A percentile compares a stretch with the other conserved stretches of the same genome.
Evolutionary conservation across 495 filamentous ascomycete genomes (phyloP).

Genomic region (Aspergillus avenaceus): DNA sequence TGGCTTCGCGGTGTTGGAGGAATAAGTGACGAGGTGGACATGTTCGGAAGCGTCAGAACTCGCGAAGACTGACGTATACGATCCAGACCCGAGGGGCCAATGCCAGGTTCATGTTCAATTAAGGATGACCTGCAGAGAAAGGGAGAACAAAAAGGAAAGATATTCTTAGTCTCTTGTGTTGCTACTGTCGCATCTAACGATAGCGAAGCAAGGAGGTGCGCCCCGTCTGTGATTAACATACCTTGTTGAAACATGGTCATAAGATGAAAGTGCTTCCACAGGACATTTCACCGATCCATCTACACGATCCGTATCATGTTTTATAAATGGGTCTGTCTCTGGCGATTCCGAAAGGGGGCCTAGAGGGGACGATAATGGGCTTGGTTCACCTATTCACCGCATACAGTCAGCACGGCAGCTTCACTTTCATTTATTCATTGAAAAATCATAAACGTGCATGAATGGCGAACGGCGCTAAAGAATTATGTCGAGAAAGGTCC

Average conservation of each 20-base stretch:
- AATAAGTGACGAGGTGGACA: conserved; percentile 58
- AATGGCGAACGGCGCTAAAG: background rate
- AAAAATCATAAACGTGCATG: too few relatives aligned
- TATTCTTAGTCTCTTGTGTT: conserved; percentile 18
- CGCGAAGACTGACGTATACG: conserved; percentile 80
- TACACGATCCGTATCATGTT: conserved; percentile 54
- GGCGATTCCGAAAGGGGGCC: conserved; percentile 40
- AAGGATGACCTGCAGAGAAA: conserved; percentile 59
- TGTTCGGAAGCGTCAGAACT: conserved; percentile 62
- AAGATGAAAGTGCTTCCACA: conserved; percentile 36
- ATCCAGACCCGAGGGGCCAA: conserved; percentile 73
- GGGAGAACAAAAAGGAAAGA: conserved; percentile 56
- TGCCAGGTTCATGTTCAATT: conserved; percentile 58
- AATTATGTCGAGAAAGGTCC: too few relatives aligned
- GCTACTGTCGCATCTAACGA: background rate
- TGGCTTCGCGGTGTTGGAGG: conserved; percentile 50
- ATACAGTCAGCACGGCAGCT: conserved; percentile 3
- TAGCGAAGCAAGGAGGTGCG: conserved; percentile 16
- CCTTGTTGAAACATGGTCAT: conserved; percentile 43
- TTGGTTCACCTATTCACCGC: conserved; percentile 34
- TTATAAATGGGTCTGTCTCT: conserved; percentile 39
- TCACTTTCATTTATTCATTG: background rate
- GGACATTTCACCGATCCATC: conserved; percentile 38
- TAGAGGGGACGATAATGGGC: conserved; percentile 45
- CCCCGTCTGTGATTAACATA: conserved; percentile 16